Conservation (phyloP, 2,329 filamentous ascomycete genomes). For the Alternaria novae-zelandiae region DNA sequence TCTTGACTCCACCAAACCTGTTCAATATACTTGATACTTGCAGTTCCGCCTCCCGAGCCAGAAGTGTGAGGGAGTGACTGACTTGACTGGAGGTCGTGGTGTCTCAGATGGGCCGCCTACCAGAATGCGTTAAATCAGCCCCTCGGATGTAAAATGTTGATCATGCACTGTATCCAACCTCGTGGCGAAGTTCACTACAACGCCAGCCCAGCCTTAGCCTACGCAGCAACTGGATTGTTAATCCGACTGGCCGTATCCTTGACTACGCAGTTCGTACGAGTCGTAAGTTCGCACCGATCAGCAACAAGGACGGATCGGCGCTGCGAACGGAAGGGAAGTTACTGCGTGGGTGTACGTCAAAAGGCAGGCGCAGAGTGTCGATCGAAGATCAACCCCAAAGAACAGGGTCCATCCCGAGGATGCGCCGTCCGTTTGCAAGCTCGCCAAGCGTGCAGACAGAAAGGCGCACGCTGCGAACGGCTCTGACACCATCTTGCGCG, state of each 20-base stretch:
- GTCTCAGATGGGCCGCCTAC: conserved; percentile 28
- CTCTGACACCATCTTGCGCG: conserved; percentile 2
- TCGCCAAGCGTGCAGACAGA: not conserved
- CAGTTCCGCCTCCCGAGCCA: not conserved
- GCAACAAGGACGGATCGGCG: conserved; percentile 9
- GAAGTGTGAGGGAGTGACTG: not conserved
- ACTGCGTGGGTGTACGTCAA: not conserved
- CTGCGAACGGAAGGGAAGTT: not conserved
- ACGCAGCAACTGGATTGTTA: not conserved
- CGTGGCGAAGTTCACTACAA: conserved; percentile 23
- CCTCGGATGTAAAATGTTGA: conserved; percentile 23
- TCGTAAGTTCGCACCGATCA: conserved; percentile 7
- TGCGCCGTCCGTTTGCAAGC: not conserved
- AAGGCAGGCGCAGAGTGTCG: not conserved
- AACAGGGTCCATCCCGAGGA: conserved; percentile 7
- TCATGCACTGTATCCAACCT: conserved; percentile 12
- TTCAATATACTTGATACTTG: conserved; percentile 1
- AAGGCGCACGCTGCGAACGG: conserved; percentile 1
- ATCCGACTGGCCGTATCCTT: not conserved
- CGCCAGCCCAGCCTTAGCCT: not conserved
- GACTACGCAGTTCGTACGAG: not conserved
- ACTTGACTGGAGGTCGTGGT: not conserved
- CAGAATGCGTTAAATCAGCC: conserved; percentile 6
- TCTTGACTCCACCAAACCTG: not conserved
- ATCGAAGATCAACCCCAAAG: not conserved